phyloP scores from a whole-genome alignment of 495 filamentous ascomycete genomes.

The Tuber brumale region DNA sequence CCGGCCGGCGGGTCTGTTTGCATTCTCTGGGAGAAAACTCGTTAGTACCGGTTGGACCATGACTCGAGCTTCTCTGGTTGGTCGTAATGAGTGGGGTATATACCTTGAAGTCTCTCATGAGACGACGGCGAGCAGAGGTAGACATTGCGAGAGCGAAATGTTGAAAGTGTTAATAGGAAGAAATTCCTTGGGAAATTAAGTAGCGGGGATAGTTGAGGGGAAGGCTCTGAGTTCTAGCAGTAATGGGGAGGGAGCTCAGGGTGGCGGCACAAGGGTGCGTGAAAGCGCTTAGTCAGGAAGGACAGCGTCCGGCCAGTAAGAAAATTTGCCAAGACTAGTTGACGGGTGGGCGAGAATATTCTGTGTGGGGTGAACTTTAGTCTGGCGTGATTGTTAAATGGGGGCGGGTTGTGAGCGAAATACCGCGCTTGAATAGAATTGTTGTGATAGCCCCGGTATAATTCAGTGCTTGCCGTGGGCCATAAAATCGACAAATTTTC shows the following conservation, averaged over 20 bases:
- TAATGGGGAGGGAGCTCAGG: not conserved
- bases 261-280: not conserved
- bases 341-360: not conserved
- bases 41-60: not conserved
- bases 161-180: not conserved
- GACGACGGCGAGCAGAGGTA: constrained; percentile 82
- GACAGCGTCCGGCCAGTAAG: not conserved
- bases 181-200: not conserved
- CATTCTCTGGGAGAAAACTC: constrained; percentile 65
- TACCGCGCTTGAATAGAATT: too few relatives aligned
- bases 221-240: not conserved
- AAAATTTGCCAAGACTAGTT: not conserved
- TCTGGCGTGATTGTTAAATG: too few relatives aligned
- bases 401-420: too few relatives aligned
- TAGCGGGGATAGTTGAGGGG: not conserved
- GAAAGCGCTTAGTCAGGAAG: not conserved
- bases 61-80: not conserved
- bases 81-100: not conserved
- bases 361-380: too few relatives aligned
- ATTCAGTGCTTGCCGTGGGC: too few relatives aligned
- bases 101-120: constrained; percentile 99
- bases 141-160: constrained; percentile 57
- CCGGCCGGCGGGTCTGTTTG: constrained; percentile 97
- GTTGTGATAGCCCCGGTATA: too few relatives aligned
- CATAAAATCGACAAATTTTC: too few relatives aligned